Evolutionary conservation across 2,329 filamentous ascomycete genomes (phyloP), one percentile per base, ranked within the genome.

Genomic region (Penicillium sp.): DNA sequence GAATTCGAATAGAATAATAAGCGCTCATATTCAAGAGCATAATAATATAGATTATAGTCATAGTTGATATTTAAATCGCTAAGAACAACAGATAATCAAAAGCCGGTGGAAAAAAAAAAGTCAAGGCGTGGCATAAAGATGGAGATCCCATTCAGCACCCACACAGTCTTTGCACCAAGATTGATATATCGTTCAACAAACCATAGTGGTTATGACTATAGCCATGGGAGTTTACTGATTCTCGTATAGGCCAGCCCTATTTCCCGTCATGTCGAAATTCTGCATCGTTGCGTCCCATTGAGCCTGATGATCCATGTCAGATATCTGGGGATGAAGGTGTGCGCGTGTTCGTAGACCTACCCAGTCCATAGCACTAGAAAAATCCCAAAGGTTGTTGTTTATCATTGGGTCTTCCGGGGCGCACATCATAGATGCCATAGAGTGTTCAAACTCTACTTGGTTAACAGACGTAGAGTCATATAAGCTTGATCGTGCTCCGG

Each of bases 301-400:
- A 52, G 41, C 29, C 49, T 38, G 9, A 11, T 5, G 49, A 8
- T 47, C n/a, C 8, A 19, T 9, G 54, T 56, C 38, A 58, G 41
- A 31, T 7, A n/a, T 8, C 13, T 15, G 9, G 23, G 48, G n/a
- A 52, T 21, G 17, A 7, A 44, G 11, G 35, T 29, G 46, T n/a
- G 3, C 4, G 9, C 2, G 23, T 15, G 7, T 26, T 29, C 5
- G n/a, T 41, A 9, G 15, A 48, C 55, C n/a, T 3, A 57, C 55
- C 55, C 55, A 57, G 21, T 57, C 55, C 11, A 57, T 57, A 13
- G n/a, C 21, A 19, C 29, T 41, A 8, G 55, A 50, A 57, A 50
- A 50, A 11, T 57, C 55, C 55, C 55, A 57, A 8, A 41, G 30
- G 21, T 29, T 57, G 13, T 49, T 50, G 31, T 57, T 46, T 6